phyloP scores from a whole-genome alignment of 805 yeast species.

The Naumovozyma dairenensis region DNA sequence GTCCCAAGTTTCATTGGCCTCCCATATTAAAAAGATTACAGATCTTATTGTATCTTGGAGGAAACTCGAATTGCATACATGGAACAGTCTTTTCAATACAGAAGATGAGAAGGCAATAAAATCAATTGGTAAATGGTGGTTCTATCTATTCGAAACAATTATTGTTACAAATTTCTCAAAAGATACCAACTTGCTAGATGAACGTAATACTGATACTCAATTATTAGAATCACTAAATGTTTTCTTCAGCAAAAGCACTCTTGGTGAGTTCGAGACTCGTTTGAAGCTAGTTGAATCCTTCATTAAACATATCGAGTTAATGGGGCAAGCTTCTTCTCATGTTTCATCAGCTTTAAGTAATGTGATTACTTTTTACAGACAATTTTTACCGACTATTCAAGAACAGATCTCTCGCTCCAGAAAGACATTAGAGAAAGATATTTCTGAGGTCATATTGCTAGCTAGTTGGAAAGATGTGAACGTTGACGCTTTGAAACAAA shows the following conservation, averaged over 20 bases:
- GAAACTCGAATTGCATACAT: slow-evolving; percentile 70
- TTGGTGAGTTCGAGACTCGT: slow-evolving; percentile 63
- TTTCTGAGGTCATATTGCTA: slow-evolving; percentile 71
- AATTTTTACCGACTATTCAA: slow-evolving; percentile 45
- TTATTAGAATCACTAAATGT: slow-evolving; percentile 55
- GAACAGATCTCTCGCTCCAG: slow-evolving; percentile 37
- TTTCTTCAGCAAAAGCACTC: slow-evolving; percentile 64
- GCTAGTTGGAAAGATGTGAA: slow-evolving; percentile 98
- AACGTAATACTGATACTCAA: slow-evolving; percentile 3
- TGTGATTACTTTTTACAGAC: slow-evolving; percentile 53
- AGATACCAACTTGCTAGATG: slow-evolving; percentile 21
- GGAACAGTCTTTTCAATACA: slow-evolving; percentile 64
- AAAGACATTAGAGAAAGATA: slow-evolving; percentile 60
- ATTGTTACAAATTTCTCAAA: slow-evolving; percentile 36
- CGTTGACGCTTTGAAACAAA: slow-evolving; percentile 84
- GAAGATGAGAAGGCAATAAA: slow-evolving; percentile 45
- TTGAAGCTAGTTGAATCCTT: slow-evolving; percentile 58
- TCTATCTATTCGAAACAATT: slow-evolving; percentile 75
- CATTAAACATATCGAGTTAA: slow-evolving; percentile 37
- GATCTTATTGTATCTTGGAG: slow-evolving; percentile 82
- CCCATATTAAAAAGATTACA: slow-evolving; percentile 49
- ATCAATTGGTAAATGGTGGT: slow-evolving; percentile 80
- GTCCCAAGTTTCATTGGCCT: slow-evolving; percentile 54
- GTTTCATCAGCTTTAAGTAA: slow-evolving; percentile 21
- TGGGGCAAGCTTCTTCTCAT: slow-evolving; percentile 22